A percentile compares a stretch with the other conserved stretches of the same genome.
Conservation (phyloP, 305 asterid genomes). For the Fraxinus greggii region DNA sequence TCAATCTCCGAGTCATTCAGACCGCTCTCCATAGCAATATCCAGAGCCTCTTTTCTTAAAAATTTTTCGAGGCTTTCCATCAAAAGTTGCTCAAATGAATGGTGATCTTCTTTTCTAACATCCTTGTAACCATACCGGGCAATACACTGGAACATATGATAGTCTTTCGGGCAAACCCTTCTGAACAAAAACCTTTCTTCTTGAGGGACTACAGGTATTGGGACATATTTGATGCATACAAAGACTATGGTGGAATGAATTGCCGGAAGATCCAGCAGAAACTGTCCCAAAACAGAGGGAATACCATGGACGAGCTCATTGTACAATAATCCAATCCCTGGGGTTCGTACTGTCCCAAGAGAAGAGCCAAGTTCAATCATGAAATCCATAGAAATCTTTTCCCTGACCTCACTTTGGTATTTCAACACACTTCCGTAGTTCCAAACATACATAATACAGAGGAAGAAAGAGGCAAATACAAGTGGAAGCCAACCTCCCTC, state of each 20-base stretch:
- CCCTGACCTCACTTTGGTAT: slow-evolving; percentile 79
- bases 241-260: slow-evolving; percentile 80
- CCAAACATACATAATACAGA: slow-evolving; percentile 85
- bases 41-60: slow-evolving; percentile 71
- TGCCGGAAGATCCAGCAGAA: slow-evolving; percentile 81
- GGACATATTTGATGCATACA: slow-evolving; percentile 89
- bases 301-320: slow-evolving; percentile 92
- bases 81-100: slow-evolving; percentile 70
- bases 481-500: slow-evolving; percentile 99
- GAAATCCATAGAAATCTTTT: slow-evolving; percentile 72
- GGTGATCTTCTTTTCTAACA: slow-evolving; percentile 83
- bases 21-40: slow-evolving; percentile 55
- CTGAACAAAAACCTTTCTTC: slow-evolving; percentile 83
- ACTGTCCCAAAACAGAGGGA: slow-evolving; percentile 81
- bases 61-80: slow-evolving; percentile 77
- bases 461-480: slow-evolving; percentile 73
- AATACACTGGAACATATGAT: slow-evolving; percentile 91
- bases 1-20: slow-evolving; percentile 40
- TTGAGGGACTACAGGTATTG: slow-evolving; percentile 82
- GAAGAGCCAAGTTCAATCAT: slow-evolving; percentile 79
- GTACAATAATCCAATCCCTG: slow-evolving; percentile 84
- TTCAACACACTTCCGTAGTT: slow-evolving; percentile 87
- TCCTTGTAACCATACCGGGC: slow-evolving; percentile 94
- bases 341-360: slow-evolving; percentile 79
- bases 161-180: slow-evolving; percentile 81